Evolutionary conservation across 176 grass and related monocot species (phyloP).

Genomic region (Eragrostis nindensis): DNA sequence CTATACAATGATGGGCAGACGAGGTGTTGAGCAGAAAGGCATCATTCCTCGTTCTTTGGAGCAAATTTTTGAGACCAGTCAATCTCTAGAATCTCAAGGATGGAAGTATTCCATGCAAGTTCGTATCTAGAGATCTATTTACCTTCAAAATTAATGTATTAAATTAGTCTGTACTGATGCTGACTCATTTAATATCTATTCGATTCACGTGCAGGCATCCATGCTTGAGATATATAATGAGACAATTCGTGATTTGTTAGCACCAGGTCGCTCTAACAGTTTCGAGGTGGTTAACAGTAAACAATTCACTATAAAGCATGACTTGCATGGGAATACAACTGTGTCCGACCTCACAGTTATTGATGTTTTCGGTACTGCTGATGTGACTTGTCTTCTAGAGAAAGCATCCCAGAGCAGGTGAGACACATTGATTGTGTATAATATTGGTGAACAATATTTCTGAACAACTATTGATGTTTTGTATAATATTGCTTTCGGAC

Average conservation of each 20-base stretch:
- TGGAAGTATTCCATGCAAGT: conserved; percentile 96
- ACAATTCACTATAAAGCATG: conserved; percentile 87
- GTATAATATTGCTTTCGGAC: background rate
- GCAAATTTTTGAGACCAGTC: conserved; percentile 85
- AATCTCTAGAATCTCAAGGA: conserved; percentile 71
- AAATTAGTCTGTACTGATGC: background rate
- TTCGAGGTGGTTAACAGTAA: conserved; percentile 52
- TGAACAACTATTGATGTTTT: no score
- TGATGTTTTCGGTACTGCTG: conserved; percentile 65
- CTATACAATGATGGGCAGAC: conserved; percentile 96
- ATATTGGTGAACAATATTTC: background rate
- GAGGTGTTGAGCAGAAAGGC: conserved; percentile 64
- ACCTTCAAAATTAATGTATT: background rate
- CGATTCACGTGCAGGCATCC: conserved; percentile 61
- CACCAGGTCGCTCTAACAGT: conserved; percentile 38
- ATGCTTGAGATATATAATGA: conserved; percentile 99
- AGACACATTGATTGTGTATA: background rate
- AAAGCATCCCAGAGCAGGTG: conserved; percentile 89
- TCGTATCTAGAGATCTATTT: background rate
- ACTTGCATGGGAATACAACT: conserved; percentile 68
- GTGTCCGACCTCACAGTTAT: conserved; percentile 79
- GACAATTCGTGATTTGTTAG: conserved; percentile 87
- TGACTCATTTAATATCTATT: conserved; percentile 1
- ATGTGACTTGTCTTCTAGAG: conserved; percentile 66
- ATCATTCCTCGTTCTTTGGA: conserved; percentile 89